Conservation (phyloP, 352 stramenopile genomes). For the Peronospora farinosa region DNA sequence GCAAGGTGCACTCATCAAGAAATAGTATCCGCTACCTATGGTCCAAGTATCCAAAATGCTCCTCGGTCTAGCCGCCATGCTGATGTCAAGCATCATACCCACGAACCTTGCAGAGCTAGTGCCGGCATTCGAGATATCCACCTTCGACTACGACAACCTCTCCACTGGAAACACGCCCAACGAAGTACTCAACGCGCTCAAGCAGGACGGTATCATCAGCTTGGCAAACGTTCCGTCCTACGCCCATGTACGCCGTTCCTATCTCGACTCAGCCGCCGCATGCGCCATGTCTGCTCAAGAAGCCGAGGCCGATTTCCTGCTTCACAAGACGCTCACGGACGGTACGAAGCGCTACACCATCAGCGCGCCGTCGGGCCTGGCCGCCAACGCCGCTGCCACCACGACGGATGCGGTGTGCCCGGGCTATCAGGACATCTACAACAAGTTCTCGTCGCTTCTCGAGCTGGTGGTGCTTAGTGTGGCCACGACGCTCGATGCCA, state of each 20-base stretch:
- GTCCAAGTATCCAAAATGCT: conserved; percentile 25
- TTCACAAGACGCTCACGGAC: conserved; percentile 52
- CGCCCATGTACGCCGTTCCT: conserved; percentile 31
- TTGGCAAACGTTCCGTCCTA: conserved; percentile 59
- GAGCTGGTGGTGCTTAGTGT: conserved; percentile 44
- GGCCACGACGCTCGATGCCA: conserved; percentile 38
- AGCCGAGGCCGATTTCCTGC: conserved; percentile 35
- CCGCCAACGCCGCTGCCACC: conserved; percentile 24
- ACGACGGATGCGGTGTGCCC: conserved; percentile 34
- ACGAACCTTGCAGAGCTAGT: conserved; percentile 20
- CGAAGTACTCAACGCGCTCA: conserved; percentile 45
- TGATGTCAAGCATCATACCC: conserved; percentile 10
- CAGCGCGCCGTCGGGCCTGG: conserved; percentile 42
- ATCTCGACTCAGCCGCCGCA: conserved; percentile 38
- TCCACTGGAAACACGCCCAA: conserved; percentile 25
- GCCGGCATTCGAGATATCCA: conserved; percentile 39
- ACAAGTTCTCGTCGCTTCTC: conserved; percentile 37
- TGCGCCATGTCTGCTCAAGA: conserved; percentile 42
- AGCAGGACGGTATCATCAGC: conserved; percentile 61
- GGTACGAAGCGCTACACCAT: conserved; percentile 69
- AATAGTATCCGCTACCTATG: conserved; percentile 13
- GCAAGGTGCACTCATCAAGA: conserved; percentile 12
- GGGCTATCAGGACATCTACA: conserved; percentile 35
- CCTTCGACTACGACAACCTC: conserved; percentile 52
- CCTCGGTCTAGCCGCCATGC: conserved; percentile 13